These are phyloP conservation scores for Aspergillus phoenicis DNA, from an alignment of 2,329 filamentous ascomycete species.

Conservation along the genomic window DNA sequence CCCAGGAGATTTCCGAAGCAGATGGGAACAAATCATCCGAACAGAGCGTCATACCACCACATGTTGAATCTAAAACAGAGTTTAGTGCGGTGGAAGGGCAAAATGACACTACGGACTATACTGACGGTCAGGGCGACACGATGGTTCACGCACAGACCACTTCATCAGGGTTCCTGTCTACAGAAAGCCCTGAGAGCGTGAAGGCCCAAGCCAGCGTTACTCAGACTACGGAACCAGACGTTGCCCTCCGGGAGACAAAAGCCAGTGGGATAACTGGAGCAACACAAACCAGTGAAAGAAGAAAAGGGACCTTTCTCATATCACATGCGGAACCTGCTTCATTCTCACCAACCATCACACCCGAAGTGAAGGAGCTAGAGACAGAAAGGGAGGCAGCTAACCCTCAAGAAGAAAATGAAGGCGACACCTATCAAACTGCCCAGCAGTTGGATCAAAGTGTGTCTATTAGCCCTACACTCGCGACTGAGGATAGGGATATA, in stretches of 20 bases:
- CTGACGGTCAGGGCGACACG: not conserved
- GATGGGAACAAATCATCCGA: not conserved
- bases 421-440: too few relatives aligned
- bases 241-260: too few relatives aligned
- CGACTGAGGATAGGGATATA: not conserved
- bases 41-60: too few relatives aligned
- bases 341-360: not conserved
- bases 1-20: not conserved
- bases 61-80: too few relatives aligned
- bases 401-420: not conserved
- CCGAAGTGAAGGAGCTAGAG: not conserved
- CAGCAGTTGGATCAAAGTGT: too few relatives aligned
- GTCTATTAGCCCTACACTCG: too few relatives aligned
- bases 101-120: too few relatives aligned
- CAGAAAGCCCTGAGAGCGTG: not conserved
- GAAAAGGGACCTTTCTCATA: not conserved
- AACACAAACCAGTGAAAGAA: not conserved
- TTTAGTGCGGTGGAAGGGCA: not conserved
- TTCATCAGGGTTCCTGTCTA: not conserved
- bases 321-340: not conserved
- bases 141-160: not conserved
- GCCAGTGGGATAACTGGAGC: not conserved
- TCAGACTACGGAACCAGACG: not conserved
- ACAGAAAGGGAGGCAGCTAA: not conserved
- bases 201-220: not conserved